Percentiles rank a stretch among this genome's conserved stretches.
Evolutionary conservation across 345 rosid species (phyloP).

Genomic region (Populus nigra): DNA sequence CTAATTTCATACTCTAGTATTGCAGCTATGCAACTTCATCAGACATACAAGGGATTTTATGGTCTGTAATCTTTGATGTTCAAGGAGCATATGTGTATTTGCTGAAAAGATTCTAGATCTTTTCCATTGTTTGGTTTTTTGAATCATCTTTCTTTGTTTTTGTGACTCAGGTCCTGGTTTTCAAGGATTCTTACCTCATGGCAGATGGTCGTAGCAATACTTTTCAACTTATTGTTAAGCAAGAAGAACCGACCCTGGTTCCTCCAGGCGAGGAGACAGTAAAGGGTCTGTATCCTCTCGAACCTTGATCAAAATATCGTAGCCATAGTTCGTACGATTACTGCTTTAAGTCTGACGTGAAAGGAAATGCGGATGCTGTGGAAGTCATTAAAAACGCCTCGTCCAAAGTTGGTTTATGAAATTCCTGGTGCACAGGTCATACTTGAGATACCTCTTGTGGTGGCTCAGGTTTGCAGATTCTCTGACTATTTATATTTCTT

Average conservation of each 20-base stretch:
- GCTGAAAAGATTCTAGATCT: background rate
- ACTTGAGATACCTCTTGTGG: constrained; percentile 75
- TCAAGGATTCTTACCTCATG: constrained; percentile 31
- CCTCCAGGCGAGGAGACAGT: constrained; percentile 62
- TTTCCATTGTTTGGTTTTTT: background rate
- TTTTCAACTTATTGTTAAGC: constrained; percentile 44
- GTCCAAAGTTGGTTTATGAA: constrained; percentile 64
- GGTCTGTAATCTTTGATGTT: too few relatives aligned
- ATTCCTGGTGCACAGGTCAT: constrained; percentile 68
- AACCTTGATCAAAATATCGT: constrained; percentile 94
- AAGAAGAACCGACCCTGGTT: constrained; percentile 52
- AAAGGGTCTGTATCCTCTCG: constrained; percentile 60
- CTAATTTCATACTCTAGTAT: background rate
- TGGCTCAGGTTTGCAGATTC: constrained; percentile 57
- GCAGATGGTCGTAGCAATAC: constrained; percentile 20
- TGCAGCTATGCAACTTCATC: constrained; percentile 4
- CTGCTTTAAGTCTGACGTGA: constrained; percentile 64
- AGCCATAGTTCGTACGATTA: constrained; percentile 69
- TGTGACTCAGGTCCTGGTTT: constrained; percentile 19
- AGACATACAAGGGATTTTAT: background rate
- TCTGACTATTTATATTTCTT: background rate
- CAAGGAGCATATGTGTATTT: too few relatives aligned
- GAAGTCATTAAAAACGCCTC: constrained; percentile 58
- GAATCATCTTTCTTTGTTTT: background rate
- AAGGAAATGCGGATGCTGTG: constrained; percentile 61